Evolutionary conservation across 352 stramenopile genomes (phyloP).

Genomic region (Phytophthora fragariaefolia): DNA sequence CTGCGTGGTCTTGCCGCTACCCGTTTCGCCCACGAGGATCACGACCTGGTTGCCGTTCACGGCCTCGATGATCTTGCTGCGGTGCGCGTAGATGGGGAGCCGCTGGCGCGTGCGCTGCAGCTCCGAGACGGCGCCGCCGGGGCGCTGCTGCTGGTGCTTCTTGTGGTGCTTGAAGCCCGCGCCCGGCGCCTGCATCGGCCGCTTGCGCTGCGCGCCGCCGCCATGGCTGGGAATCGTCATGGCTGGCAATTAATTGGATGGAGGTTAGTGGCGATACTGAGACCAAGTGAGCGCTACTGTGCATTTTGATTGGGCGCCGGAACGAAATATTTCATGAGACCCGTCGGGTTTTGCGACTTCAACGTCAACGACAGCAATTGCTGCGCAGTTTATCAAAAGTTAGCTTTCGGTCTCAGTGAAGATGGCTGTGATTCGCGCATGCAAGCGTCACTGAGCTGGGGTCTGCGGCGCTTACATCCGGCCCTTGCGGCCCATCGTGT

Average conservation of each 20-base stretch:
- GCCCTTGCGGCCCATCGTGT: slow-evolving; percentile 62
- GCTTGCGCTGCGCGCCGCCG: slow-evolving; percentile 27
- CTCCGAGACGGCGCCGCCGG: slow-evolving; percentile 32
- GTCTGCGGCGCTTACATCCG: slow-evolving; percentile 43
- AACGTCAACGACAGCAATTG: slow-evolving; percentile 3
- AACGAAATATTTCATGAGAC: slow-evolving; percentile 2
- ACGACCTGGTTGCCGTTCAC: slow-evolving; percentile 74
- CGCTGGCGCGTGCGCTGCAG: slow-evolving; percentile 66
- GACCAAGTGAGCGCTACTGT: slow-evolving; percentile 13
- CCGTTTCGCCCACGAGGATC: slow-evolving; percentile 91
- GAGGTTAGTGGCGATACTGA: slow-evolving; percentile 30
- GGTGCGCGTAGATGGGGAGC: slow-evolving; percentile 81
- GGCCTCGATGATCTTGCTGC: slow-evolving; percentile 68
- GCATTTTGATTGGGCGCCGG: neutral
- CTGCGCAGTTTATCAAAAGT: slow-evolving; percentile 13
- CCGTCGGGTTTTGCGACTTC: slow-evolving; percentile 15
- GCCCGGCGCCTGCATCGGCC: slow-evolving; percentile 27
- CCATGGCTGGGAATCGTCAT: slow-evolving; percentile 23
- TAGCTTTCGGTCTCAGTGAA: neutral
- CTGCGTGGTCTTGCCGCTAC: slow-evolving; percentile 92
- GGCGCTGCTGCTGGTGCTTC: slow-evolving; percentile 34
- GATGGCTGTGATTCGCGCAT: neutral
- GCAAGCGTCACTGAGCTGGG: neutral
- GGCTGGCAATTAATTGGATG: slow-evolving; percentile 22
- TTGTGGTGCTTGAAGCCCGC: slow-evolving; percentile 30